Evolutionary conservation across 441 rosid species (phyloP).

Genomic region (Metrosideros polymorpha): DNA sequence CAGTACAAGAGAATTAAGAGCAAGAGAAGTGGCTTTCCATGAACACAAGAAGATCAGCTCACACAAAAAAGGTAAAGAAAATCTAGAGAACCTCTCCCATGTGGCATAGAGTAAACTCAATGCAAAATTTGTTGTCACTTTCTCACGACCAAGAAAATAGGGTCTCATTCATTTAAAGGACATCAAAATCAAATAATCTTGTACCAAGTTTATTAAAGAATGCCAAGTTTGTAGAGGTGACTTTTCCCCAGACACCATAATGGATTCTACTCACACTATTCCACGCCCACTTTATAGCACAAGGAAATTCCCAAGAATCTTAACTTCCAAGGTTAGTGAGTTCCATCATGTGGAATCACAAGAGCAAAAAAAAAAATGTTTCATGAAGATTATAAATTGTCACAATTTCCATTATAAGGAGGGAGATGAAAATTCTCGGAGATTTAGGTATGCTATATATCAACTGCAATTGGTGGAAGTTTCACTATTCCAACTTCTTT

Average conservation of each 20-base stretch:
- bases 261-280: neutral
- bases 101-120: neutral
- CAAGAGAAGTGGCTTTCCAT: neutral
- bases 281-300: neutral
- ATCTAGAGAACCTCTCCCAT: neutral
- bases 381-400: neutral
- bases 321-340: neutral
- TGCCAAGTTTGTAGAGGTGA: neutral
- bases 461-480: neutral
- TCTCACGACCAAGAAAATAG: neutral
- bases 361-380: neutral
- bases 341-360: too few relatives aligned
- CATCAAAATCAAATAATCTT: neutral
- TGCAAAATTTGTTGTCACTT: neutral
- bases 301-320: neutral
- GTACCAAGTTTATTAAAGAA: neutral
- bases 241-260: neutral
- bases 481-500: neutral
- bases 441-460: neutral
- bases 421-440: neutral
- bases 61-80: neutral
- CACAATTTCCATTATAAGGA: neutral
- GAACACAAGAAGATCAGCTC: neutral
- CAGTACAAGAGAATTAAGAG: neutral
- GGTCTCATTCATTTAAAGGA: neutral